Evolutionary conservation across 2,329 filamentous ascomycete genomes (phyloP).

Genomic region (Monilinia fructicola): DNA sequence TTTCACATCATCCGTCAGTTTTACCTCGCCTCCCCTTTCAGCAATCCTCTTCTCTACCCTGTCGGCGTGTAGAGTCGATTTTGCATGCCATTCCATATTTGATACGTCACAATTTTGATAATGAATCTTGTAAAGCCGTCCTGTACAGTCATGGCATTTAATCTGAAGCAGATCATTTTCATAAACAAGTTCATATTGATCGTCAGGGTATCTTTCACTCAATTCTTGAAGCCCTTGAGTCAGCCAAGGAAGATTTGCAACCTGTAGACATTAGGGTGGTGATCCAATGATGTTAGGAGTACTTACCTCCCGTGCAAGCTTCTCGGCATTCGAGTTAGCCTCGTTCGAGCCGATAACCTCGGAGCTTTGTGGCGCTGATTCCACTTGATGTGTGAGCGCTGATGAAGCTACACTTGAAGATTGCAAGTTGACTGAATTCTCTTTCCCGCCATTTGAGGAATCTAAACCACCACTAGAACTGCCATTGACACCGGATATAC

Average conservation of each 20-base stretch:
- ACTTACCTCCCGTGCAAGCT: conserved; percentile 10
- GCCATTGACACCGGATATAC: background rate
- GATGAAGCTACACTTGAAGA: background rate
- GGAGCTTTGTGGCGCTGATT: background rate
- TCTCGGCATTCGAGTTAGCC: background rate
- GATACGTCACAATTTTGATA: conserved; percentile 22
- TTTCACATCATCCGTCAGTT: conserved; percentile 6
- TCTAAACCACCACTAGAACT: background rate
- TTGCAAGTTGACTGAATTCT: background rate
- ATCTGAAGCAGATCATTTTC: conserved; percentile 10
- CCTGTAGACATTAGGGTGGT: conserved; percentile 3
- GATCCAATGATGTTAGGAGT: background rate
- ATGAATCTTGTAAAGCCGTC: conserved; percentile 19
- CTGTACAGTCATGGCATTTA: conserved; percentile 18
- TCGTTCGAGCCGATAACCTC: background rate
- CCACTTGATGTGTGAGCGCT: background rate
- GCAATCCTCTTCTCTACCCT: conserved; percentile 13
- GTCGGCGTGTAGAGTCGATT: conserved; percentile 11
- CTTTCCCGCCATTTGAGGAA: background rate
- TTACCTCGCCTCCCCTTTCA: conserved; percentile 1
- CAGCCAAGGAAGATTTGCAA: conserved; percentile 22
- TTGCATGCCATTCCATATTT: conserved; percentile 22
- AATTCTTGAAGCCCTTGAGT: conserved; percentile 17
- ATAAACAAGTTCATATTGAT: conserved; percentile 16
- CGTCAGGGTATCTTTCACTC: conserved; percentile 18